Conservation (phyloP, 345 rosid species). For the Eucalyptus decipiens region DNA sequence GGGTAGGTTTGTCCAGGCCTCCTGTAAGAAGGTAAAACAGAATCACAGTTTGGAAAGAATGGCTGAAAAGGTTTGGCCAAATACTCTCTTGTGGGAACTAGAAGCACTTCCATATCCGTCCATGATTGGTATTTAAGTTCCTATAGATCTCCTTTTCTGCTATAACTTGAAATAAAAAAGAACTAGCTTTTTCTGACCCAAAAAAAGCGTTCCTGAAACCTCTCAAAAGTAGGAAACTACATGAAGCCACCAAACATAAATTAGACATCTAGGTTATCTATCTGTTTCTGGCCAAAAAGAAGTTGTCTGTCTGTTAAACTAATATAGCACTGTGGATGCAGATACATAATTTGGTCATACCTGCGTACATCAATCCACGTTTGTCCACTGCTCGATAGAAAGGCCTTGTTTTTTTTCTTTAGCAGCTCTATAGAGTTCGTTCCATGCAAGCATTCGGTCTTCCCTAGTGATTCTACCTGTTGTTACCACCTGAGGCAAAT, state of each 20-base stretch:
- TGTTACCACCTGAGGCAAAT: slow-evolving; percentile 43
- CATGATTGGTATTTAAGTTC: not conserved
- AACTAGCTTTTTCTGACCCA: not conserved
- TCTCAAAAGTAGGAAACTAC: not conserved
- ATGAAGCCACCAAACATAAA: not conserved
- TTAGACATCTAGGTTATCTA: not conserved
- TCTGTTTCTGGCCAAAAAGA: not conserved
- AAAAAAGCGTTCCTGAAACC: not conserved
- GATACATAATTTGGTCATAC: slow-evolving; percentile 12
- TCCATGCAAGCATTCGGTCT: slow-evolving; percentile 69
- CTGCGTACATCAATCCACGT: slow-evolving; percentile 87
- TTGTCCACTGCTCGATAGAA: slow-evolving; percentile 72
- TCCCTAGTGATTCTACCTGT: slow-evolving; percentile 51
- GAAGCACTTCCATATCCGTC: not conserved
- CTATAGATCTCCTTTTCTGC: not conserved
- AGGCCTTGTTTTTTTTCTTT: slow-evolving; percentile 50
- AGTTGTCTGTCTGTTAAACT: not conserved
- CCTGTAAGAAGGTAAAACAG: slow-evolving; percentile 21
- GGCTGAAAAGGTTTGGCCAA: not conserved
- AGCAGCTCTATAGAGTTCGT: slow-evolving; percentile 58
- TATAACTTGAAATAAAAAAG: not conserved
- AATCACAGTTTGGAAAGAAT: not conserved
- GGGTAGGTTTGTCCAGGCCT: slow-evolving; percentile 72
- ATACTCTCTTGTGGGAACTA: not conserved
- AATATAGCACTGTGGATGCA: not conserved